Evolutionary conservation across 164 flowering plant species (phyloP).

Genomic region (Dillenia suffruticosa): DNA sequence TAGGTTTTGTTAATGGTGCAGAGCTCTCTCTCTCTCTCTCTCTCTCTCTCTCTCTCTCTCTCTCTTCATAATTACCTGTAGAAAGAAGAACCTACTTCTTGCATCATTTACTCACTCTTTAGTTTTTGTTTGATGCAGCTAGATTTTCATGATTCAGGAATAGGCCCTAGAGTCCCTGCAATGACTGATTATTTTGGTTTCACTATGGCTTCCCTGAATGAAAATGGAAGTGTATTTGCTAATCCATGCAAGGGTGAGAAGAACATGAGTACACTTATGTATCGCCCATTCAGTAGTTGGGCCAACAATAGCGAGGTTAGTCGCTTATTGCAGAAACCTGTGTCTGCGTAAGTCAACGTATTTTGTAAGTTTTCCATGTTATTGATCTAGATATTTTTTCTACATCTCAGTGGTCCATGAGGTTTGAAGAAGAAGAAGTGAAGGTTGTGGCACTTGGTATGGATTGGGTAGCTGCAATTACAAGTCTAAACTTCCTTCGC

Average conservation of each 20-base stretch:
- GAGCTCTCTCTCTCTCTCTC: too few species aligned
- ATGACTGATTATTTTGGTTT: slow-evolving; percentile 98
- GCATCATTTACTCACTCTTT: slow-evolving; percentile 4
- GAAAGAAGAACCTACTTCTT: background rate
- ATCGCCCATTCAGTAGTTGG: slow-evolving; percentile 97
- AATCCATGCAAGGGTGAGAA: slow-evolving; percentile 90
- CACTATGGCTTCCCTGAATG: slow-evolving; percentile 93
- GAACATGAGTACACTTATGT: slow-evolving; percentile 91
- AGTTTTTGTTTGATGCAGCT: slow-evolving; percentile 41
- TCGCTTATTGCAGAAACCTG: background rate
- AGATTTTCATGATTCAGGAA: slow-evolving; percentile 95
- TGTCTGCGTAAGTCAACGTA: background rate
- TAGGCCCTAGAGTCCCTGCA: slow-evolving; percentile 90
- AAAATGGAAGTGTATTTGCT: slow-evolving; percentile 91
- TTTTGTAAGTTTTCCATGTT: too few species aligned
- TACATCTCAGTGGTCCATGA: slow-evolving; percentile 85
- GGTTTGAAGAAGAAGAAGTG: slow-evolving; percentile 96
- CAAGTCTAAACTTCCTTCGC: slow-evolving; percentile 84
- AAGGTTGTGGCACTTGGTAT: slow-evolving; percentile 87
- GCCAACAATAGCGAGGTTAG: slow-evolving; percentile 95
- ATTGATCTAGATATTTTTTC: background rate
- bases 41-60: too few species aligned
- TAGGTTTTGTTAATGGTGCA: too few species aligned
- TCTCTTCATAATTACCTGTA: too few species aligned
- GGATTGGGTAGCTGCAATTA: slow-evolving; percentile 90